Conservation (phyloP, 805 yeast genomes). For the Saccharomycopsis capsularis region DNA sequence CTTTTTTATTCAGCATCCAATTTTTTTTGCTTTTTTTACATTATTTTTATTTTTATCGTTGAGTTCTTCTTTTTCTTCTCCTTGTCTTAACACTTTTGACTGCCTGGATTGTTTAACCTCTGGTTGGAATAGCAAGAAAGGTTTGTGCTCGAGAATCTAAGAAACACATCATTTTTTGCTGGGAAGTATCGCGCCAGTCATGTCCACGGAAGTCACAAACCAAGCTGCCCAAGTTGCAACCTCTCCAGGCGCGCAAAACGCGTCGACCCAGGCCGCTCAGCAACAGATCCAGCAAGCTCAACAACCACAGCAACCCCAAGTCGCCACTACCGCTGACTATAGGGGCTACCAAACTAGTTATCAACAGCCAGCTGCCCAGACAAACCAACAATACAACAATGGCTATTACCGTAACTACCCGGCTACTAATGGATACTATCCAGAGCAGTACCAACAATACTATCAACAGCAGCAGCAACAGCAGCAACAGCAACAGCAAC, state of each 20-base stretch:
- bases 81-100: too few species aligned
- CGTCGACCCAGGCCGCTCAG: neutral
- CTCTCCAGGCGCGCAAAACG: neutral
- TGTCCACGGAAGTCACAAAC: neutral
- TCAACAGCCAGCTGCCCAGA: conserved; percentile 4
- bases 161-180: neutral
- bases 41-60: too few species aligned
- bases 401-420: conserved; percentile 9
- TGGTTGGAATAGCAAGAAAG: too few species aligned
- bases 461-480: conserved; percentile 23
- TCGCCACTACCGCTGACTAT: conserved; percentile 2
- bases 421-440: conserved; percentile 6
- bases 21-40: too few species aligned
- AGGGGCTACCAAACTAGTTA: neutral
- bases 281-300: conserved; percentile 6
- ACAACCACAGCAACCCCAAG: neutral
- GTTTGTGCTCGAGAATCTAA: too few species aligned
- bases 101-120: too few species aligned
- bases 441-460: conserved; percentile 17
- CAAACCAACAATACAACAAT: conserved; percentile 4
- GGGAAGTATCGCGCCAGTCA: neutral
- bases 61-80: too few species aligned
- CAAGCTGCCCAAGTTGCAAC: neutral
- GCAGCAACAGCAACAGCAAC: conserved; percentile 23
- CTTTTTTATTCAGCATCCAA: too few species aligned